phyloP scores from a whole-genome alignment of 768 basidiomycete species.

The Hortiboletus flavorubellus region DNA sequence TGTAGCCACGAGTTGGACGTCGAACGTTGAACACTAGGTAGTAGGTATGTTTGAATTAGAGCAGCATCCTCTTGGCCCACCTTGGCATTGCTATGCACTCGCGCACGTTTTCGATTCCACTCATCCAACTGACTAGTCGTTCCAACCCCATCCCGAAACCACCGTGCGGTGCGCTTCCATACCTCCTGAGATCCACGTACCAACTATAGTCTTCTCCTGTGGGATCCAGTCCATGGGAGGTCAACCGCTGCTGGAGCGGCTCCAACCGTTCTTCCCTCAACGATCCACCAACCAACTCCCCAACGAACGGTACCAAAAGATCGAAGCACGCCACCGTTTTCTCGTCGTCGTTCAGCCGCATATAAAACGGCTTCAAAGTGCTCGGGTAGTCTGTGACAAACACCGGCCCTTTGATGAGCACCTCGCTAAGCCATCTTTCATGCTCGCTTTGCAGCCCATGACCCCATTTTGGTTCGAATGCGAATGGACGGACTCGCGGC shows the following conservation, averaged over 20 bases:
- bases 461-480: slow-evolving; percentile 64
- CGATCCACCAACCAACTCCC: slow-evolving; percentile 91
- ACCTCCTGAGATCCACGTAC: slow-evolving; percentile 83
- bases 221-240: slow-evolving; percentile 41
- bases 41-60: slow-evolving; percentile 34
- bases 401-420: slow-evolving; percentile 65
- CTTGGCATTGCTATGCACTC: slow-evolving; percentile 92
- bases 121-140: slow-evolving; percentile 80
- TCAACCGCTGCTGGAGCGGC: slow-evolving; percentile 51
- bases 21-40: background rate
- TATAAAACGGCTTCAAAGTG: slow-evolving; percentile 90
- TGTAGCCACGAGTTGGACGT: background rate
- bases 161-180: slow-evolving; percentile 87
- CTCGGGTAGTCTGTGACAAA: slow-evolving; percentile 92
- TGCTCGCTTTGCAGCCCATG: slow-evolving; percentile 80
- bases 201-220: slow-evolving; percentile 46
- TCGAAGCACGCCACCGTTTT: slow-evolving; percentile 92
- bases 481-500: slow-evolving; percentile 38
- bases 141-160: slow-evolving; percentile 98
- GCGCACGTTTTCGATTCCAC: slow-evolving; percentile 85
- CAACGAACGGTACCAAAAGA: slow-evolving; percentile 80
- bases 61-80: slow-evolving; percentile 76
- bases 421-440: slow-evolving; percentile 84
- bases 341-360: slow-evolving; percentile 64
- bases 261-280: slow-evolving; percentile 74